Percentiles rank a stretch among this genome's conserved stretches.
phyloP scores from a whole-genome alignment of 495 filamentous ascomycete species.

The Trypethelium eluteriae region DNA sequence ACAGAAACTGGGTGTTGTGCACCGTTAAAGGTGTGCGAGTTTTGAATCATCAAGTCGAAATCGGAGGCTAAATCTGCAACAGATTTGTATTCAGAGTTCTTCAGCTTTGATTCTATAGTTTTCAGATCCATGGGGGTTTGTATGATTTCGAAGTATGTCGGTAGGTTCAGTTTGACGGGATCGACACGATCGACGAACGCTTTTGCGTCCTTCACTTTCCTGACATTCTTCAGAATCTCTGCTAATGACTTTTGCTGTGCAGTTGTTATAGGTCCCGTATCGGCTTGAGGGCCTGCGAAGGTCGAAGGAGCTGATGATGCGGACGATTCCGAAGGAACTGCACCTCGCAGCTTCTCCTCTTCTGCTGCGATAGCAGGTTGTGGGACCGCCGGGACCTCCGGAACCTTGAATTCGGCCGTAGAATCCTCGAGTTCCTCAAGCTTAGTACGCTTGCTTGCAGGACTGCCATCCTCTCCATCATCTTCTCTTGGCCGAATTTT shows the following conservation, averaged over 20 bases:
- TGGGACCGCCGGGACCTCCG: conserved; percentile 27
- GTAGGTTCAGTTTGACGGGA: conserved; percentile 55
- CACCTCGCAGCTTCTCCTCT: conserved; percentile 8
- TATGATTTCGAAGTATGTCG: conserved; percentile 63
- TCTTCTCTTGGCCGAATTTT: conserved; percentile 5
- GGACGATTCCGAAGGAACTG: neutral
- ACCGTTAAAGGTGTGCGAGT: conserved; percentile 77
- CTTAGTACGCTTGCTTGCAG: conserved; percentile 9
- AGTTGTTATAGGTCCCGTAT: conserved; percentile 42
- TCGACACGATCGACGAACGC: conserved; percentile 74
- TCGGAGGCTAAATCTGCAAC: conserved; percentile 62
- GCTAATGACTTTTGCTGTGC: conserved; percentile 50
- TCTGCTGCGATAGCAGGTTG: conserved; percentile 5
- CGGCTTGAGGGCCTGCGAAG: conserved; percentile 14
- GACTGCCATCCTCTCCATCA: neutral
- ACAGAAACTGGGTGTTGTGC: conserved; percentile 60
- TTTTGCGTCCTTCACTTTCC: conserved; percentile 68
- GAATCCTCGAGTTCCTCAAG: conserved; percentile 20
- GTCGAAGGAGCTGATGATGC: neutral
- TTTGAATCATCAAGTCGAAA: conserved; percentile 64
- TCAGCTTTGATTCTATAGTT: conserved; percentile 73
- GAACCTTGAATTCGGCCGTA: conserved; percentile 26
- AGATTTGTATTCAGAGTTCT: conserved; percentile 54
- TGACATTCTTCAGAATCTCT: conserved; percentile 58
- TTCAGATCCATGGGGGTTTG: conserved; percentile 73